Percentiles rank a stretch among this genome's conserved stretches.
Evolutionary conservation across 192 early-diverging fungal genomes (phyloP).

Genomic region (Pilobolus umbonatus): DNA sequence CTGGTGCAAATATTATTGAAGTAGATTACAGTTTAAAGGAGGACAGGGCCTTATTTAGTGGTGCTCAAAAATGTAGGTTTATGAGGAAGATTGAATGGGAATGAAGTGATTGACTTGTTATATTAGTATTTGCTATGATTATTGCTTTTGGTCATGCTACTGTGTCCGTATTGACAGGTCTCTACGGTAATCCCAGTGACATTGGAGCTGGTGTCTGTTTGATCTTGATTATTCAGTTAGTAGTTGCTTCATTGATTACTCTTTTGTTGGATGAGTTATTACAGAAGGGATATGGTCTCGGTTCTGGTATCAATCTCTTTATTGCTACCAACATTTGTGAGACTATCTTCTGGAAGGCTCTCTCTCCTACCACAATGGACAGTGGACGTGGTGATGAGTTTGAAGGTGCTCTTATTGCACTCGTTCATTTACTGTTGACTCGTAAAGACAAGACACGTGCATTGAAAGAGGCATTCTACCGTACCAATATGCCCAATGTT

Average conservation of each 20-base stretch:
- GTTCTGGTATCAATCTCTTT: conserved; percentile 98
- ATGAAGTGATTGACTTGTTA: neutral
- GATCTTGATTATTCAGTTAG: conserved; percentile 94
- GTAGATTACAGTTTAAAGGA: conserved; percentile 99
- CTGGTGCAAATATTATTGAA: conserved; percentile 97
- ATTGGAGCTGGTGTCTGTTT: conserved; percentile 96
- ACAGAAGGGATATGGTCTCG: conserved; percentile 99
- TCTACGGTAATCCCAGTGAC: conserved; percentile 94
- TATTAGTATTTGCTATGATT: conserved; percentile 91
- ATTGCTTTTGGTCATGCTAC: conserved; percentile 98
- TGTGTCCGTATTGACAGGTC: conserved; percentile 96
- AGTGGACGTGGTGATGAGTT: conserved; percentile 98
- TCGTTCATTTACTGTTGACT: conserved; percentile 93
- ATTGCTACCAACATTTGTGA: conserved; percentile 99
- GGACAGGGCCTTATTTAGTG: conserved; percentile 96
- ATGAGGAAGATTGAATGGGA: neutral
- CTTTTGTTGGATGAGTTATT: conserved; percentile 98
- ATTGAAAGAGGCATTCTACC: conserved; percentile 95
- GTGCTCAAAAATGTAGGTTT: conserved; percentile 89
- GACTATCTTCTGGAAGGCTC: conserved; percentile 98
- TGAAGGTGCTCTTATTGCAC: conserved; percentile 93
- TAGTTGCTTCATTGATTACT: conserved; percentile 94
- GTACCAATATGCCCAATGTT: conserved; percentile 79
- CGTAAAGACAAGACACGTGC: conserved; percentile 96
- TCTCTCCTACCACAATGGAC: conserved; percentile 96